These are phyloP conservation scores for Corymbia citriodora DNA, from an alignment of 441 rosid species.

Conservation along the genomic window DNA sequence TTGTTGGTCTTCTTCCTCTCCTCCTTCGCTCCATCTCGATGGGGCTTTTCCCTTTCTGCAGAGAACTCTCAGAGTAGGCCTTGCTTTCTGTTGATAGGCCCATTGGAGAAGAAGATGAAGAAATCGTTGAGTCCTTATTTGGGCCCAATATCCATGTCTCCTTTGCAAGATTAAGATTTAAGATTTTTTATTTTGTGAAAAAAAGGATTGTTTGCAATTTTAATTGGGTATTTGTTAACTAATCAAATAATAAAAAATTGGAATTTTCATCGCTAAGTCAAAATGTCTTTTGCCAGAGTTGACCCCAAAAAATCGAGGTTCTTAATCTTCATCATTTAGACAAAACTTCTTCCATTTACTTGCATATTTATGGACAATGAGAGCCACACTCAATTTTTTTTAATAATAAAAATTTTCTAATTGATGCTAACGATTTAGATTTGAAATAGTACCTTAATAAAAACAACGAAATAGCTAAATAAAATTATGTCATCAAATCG, in stretches of 20 bases:
- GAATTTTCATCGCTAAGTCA: no score
- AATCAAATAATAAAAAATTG: no score
- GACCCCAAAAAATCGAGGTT: background rate
- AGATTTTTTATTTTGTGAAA: background rate
- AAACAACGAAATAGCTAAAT: accelerated
- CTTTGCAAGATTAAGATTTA: background rate
- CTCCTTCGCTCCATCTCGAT: background rate
- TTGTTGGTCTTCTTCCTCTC: background rate
- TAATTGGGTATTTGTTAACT: background rate
- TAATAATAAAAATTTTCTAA: background rate
- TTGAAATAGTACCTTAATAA: accelerated
- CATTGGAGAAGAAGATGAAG: background rate
- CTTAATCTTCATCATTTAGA: background rate
- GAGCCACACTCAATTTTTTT: accelerated
- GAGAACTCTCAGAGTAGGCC: background rate
- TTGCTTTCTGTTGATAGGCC: background rate
- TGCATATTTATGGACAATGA: background rate
- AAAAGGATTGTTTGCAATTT: background rate
- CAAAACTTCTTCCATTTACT: background rate
- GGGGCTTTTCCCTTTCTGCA: background rate
- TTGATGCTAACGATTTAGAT: accelerated
- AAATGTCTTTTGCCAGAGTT: background rate
- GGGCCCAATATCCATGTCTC: background rate
- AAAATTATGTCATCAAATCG: background rate
- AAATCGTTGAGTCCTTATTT: background rate